phyloP scores from a whole-genome alignment of 2,329 filamentous ascomycete genomes.

The Aspergillus jensenii region DNA sequence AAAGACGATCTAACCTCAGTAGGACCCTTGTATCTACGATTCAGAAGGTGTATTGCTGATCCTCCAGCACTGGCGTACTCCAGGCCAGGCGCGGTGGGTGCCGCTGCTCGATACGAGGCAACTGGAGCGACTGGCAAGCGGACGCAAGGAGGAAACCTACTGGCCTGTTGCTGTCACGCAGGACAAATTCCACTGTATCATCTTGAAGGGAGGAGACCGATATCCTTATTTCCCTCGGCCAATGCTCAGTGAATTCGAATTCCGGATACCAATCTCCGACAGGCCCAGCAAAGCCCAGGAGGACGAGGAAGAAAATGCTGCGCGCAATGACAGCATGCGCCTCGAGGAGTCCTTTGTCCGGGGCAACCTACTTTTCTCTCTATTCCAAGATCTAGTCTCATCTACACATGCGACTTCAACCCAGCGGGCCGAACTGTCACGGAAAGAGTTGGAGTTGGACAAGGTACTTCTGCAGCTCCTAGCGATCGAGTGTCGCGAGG shows the following conservation, averaged over 20 bases:
- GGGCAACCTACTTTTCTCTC: constrained; percentile 67
- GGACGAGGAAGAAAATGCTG: constrained; percentile 40
- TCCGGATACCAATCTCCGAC: constrained; percentile 75
- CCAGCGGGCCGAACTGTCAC: constrained; percentile 66
- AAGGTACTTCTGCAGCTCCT: constrained; percentile 87
- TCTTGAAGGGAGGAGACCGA: constrained; percentile 90
- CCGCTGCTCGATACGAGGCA: constrained; percentile 87
- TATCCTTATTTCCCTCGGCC: constrained; percentile 92
- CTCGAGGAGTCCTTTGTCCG: constrained; percentile 84
- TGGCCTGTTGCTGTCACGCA: constrained; percentile 94
- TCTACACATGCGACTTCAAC: constrained; percentile 63
- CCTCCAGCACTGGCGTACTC: constrained; percentile 84
- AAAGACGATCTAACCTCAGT: constrained; percentile 12
- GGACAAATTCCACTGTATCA: constrained; percentile 95
- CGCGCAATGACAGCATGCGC: constrained; percentile 40
- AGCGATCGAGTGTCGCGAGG: constrained; percentile 84
- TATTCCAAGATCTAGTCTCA: constrained; percentile 73
- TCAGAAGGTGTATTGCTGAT: constrained; percentile 85
- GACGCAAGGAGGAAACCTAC: constrained; percentile 85
- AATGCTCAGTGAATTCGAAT: constrained; percentile 88
- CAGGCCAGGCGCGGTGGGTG: constrained; percentile 84
- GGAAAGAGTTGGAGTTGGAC: constrained; percentile 80
- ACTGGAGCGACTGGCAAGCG: constrained; percentile 76
- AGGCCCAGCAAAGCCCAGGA: constrained; percentile 40
- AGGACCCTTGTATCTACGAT: constrained; percentile 97